Base-by-base conservation (phyloP, 2,329 filamentous ascomycete genomes). In the Aureobasidium leucospermi region DNA sequence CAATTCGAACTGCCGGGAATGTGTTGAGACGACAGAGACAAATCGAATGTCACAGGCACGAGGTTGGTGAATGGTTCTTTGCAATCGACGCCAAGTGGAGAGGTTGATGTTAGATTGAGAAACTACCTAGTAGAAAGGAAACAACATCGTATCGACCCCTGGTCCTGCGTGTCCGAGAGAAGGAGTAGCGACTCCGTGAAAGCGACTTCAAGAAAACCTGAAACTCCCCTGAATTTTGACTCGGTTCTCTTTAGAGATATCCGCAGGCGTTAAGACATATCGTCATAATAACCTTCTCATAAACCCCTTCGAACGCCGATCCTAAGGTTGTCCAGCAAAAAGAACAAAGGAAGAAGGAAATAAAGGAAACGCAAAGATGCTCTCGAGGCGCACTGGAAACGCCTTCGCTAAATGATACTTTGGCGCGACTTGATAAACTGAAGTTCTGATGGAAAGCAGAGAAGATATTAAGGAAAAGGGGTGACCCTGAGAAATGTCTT, bases 401-500 rank as follows among this genome's bases (percentile, higher is more conserved):
- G 41, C 52, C 52, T 38, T 56, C 52, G 52, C 52, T 56, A 56
- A 56, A 46, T 56, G 39, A 56, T 46, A 56, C 52, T 56, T 56
- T n/a, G 32, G 32, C 34, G 39, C 28, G 52, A 38, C 41, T 45
- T 46, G 52, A 16, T 46, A 38, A 38, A 36, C 28, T 11, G 28
- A 31, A 23, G 16, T 15, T 56, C 41, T 45, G 34, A 52, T n/a
- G 29, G 23, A 32, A 43, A 28, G 36, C 36, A 46, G 46, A 36
- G 41, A 29, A 55, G 29, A 55, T 38, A 43, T 48, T 34, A 56
- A 46, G 15, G 10, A 53, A 34, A 56, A 29, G 52, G 52, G 52
- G 52, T 56, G 52, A 56, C 52, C 52, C 52, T 55, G 51, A 55
- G 52, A n/a, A 38, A 36, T 56, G 41, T 56, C 52, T 56, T 56